Evolutionary conservation across 2,329 filamentous ascomycete species (phyloP), one percentile per base, ranked within the genome.

Genomic region (Penicillium vulpinum): DNA sequence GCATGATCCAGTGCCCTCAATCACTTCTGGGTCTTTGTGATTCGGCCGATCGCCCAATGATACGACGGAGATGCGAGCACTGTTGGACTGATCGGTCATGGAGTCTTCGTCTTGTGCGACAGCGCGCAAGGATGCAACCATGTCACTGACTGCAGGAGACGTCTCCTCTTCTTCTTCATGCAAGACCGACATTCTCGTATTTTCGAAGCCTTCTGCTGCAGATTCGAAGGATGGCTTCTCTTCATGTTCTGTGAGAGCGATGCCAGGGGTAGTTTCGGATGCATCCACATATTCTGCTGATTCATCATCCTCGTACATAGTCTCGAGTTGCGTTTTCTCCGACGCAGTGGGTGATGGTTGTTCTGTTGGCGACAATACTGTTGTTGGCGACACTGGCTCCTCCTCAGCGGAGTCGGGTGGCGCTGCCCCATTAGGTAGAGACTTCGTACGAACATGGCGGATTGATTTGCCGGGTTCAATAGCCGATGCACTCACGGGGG

Each of bases 381-480:
- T n/a, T 24, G 49, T 21, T 26, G 36, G 36, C 13, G 53, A 58
- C n/a, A 67, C 64, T 7, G 38, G 46, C 24, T 61, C 52, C 16
- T 58, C 39, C 3, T 61, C 56, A 22, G 39, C 24, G 54, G 60
- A 22, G 47, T 66, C 5, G 16, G 65, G 62, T 3, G 69, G 4
- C 15, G 65, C 61, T 4, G 70, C 62, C 5, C 74, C 73, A 21
- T 74, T 77, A 1, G 83, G 83, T 43, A 84, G 63, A 4, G 83
- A 85, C 54, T 73, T 78, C 3, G 82, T 79, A 28, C 83, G 79
- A 31, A 53, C 56, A 67, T 74, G 73, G 54, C 64, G 70, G 57
- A 64, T 56, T 10, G 60, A 44, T 51, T 66, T 66, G 5, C 68
- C 51, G 38, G 62, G 65, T 36, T 63, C 67, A 18, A 70, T 57